These are phyloP conservation scores for Schwanniomyces vanrijiae DNA, from an alignment of 805 yeast species.

Conservation along the genomic window DNA sequence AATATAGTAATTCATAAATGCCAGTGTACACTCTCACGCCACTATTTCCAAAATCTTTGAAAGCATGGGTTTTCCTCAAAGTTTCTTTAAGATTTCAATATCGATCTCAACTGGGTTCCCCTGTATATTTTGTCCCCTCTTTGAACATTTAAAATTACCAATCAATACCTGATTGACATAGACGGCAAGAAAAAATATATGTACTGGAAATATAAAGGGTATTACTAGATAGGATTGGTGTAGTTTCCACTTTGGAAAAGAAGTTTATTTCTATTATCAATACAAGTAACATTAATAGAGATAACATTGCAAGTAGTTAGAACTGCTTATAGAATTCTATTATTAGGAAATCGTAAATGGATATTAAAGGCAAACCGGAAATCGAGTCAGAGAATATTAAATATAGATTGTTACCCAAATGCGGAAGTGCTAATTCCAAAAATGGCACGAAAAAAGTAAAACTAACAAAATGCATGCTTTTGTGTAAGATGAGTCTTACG, in stretches of 20 bases:
- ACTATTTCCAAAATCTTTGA: not conserved
- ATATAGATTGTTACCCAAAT: not conserved
- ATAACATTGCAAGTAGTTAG: not conserved
- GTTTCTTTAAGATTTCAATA: not conserved
- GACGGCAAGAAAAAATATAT: too few relatives aligned
- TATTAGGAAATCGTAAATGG: not conserved
- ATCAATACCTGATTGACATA: not conserved
- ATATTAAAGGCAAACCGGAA: not conserved
- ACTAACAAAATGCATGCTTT: not conserved
- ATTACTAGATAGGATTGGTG: too few relatives aligned
- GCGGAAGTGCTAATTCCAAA: not conserved
- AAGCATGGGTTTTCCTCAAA: not conserved
- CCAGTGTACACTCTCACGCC: not conserved
- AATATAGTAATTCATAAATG: not conserved
- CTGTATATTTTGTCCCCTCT: not conserved
- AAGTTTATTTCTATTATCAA: not conserved
- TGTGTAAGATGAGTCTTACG: conserved; percentile 1
- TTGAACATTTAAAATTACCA: not conserved
- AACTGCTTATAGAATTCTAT: not conserved
- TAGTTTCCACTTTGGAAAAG: not conserved
- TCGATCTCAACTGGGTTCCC: not conserved
- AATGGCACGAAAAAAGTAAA: not conserved
- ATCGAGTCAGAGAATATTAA: not conserved
- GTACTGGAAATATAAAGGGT: too few relatives aligned
- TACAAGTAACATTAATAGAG: not conserved